Conservation (phyloP, 2,329 filamentous ascomycete species). For the Colletotrichum sp. region DNA sequence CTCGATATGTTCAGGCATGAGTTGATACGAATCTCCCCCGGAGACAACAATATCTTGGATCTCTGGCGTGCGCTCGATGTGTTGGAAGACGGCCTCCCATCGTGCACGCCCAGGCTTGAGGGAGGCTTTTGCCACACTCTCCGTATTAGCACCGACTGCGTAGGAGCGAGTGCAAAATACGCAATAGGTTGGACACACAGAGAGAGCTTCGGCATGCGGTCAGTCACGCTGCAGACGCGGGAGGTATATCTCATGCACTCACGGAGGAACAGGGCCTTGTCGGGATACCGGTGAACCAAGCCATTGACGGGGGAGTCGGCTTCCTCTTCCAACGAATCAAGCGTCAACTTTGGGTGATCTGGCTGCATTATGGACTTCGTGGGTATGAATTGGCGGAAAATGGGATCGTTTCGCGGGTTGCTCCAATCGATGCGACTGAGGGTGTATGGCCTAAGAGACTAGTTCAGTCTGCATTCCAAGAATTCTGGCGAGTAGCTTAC, state of each 20-base stretch:
- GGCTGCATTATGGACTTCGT: conserved; percentile 55
- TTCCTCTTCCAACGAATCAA: conserved; percentile 65
- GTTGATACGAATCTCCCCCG: conserved; percentile 65
- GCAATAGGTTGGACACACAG: conserved; percentile 68
- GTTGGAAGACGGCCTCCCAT: conserved; percentile 62
- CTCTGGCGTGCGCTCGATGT: conserved; percentile 55
- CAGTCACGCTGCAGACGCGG: not conserved
- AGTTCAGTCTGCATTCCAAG: not conserved
- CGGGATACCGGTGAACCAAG: conserved; percentile 67
- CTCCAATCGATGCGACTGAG: conserved; percentile 64
- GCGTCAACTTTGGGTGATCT: conserved; percentile 57
- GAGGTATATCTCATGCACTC: conserved; percentile 24
- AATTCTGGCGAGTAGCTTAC: conserved; percentile 29
- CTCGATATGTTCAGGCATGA: conserved; percentile 55
- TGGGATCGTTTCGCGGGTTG: conserved; percentile 62
- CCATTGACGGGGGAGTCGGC: conserved; percentile 60
- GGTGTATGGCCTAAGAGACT: conserved; percentile 54
- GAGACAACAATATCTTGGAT: conserved; percentile 67
- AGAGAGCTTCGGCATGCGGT: conserved; percentile 48
- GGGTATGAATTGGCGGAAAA: conserved; percentile 66
- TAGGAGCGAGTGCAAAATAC: conserved; percentile 67
- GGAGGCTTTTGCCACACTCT: conserved; percentile 50
- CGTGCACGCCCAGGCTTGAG: conserved; percentile 43
- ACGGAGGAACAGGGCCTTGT: conserved; percentile 68
- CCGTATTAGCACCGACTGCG: conserved; percentile 60